Evolutionary conservation across 1,284 basidiomycete genomes (phyloP).

Genomic region (Apiotrichum porosum): DNA sequence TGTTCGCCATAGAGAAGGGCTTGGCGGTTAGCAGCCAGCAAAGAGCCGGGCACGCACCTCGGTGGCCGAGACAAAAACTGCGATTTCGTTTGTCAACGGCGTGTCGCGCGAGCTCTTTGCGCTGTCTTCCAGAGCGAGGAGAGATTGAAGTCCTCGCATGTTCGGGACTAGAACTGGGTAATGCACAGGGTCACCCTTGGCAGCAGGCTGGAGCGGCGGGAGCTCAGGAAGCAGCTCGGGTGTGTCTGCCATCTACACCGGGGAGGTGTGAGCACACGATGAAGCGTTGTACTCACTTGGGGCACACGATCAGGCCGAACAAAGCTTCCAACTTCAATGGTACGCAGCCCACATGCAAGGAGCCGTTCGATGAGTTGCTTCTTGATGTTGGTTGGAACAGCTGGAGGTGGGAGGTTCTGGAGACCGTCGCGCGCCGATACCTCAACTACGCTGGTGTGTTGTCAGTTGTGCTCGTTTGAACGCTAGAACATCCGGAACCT

Average conservation of each 20-base stretch:
- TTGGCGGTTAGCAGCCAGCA: constrained; percentile 6
- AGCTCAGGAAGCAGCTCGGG: constrained; percentile 51
- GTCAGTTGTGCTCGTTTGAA: constrained; percentile 40
- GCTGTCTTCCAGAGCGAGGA: constrained; percentile 52
- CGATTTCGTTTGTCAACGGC: constrained; percentile 69
- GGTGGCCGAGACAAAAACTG: constrained; percentile 83
- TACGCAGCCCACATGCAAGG: constrained; percentile 62
- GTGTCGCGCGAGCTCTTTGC: constrained; percentile 7
- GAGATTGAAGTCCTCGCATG: constrained; percentile 65
- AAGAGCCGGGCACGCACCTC: constrained; percentile 50
- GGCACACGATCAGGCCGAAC: constrained; percentile 92
- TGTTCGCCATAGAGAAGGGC: constrained; percentile 78
- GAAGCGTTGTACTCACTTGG: constrained; percentile 71
- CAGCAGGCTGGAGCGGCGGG: constrained; percentile 24
- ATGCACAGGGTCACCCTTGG: constrained; percentile 54
- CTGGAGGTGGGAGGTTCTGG: constrained; percentile 73
- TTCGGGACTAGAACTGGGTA: constrained; percentile 87
- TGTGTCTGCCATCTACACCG: constrained; percentile 85
- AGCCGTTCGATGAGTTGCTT: constrained; percentile 75
- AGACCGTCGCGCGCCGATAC: constrained; percentile 89
- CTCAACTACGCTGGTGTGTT: constrained; percentile 60
- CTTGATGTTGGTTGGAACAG: constrained; percentile 70
- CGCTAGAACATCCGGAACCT: background rate
- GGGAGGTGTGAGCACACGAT: background rate
- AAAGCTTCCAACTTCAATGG: constrained; percentile 85